phyloP scores from a whole-genome alignment of 768 basidiomycete genomes.

The Cystofilobasidium bisporidii region DNA sequence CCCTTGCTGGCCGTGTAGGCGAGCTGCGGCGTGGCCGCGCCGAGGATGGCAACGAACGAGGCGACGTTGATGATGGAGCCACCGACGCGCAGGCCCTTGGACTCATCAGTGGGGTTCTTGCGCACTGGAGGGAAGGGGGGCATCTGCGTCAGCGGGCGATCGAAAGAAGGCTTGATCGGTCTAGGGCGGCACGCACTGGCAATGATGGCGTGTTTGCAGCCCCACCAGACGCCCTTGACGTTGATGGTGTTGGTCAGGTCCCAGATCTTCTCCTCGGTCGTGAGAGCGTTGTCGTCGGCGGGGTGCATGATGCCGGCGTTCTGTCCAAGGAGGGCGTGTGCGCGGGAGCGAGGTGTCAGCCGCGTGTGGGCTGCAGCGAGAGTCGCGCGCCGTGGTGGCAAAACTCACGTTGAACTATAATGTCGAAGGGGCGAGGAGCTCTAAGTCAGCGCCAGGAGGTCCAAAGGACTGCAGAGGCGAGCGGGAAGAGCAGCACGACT shows the following conservation, averaged over 20 bases:
- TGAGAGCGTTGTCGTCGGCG: conserved; percentile 83
- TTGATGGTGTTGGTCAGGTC: conserved; percentile 41
- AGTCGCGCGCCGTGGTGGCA: neutral
- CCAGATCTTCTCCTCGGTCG: conserved; percentile 96
- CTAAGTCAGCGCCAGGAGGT: neutral
- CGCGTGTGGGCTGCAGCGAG: neutral
- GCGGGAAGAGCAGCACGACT: too few species aligned
- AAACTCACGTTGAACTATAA: conserved; percentile 26
- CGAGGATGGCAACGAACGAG: conserved; percentile 89
- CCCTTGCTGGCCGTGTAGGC: conserved; percentile 98
- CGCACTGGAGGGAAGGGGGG: conserved; percentile 7
- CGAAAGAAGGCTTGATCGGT: too few species aligned
- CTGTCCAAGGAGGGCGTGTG: conserved; percentile 19
- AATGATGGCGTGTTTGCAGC: conserved; percentile 91
- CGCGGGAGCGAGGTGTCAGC: neutral
- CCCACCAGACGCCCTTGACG: conserved; percentile 95
- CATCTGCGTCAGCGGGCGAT: too few species aligned
- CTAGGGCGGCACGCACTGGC: conserved; percentile 63
- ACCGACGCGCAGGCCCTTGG: conserved; percentile 61
- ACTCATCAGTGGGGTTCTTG: conserved; percentile 65
- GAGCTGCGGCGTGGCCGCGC: conserved; percentile 96
- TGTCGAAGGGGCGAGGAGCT: conserved; percentile 2
- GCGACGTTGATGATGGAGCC: conserved; percentile 87
- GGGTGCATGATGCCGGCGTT: conserved; percentile 90
- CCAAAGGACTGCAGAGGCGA: too few species aligned